Evolutionary conservation across 306 rosid species (phyloP).

Genomic region (Rubus parviflorus): DNA sequence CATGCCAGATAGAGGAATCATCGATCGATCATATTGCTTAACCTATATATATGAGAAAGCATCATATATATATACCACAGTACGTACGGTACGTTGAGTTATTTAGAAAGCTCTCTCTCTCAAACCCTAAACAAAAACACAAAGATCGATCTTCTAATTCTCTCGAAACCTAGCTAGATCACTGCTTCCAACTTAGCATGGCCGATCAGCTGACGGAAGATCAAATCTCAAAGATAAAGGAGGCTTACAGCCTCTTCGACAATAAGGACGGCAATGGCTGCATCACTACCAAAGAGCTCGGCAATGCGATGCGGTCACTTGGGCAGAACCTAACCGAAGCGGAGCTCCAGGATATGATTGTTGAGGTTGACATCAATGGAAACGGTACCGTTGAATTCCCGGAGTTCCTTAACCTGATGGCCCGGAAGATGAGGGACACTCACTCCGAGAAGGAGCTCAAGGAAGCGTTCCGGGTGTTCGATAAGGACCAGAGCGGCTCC

Average conservation of each 20-base stretch:
- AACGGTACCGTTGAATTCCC: neutral
- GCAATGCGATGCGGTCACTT: neutral
- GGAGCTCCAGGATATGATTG: neutral
- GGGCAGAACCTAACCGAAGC: neutral
- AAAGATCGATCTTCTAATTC: neutral
- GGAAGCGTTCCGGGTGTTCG: conserved; percentile 1
- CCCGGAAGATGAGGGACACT: neutral
- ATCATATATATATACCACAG: no score
- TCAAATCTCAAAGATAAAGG: neutral
- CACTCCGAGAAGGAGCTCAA: neutral
- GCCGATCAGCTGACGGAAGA: neutral
- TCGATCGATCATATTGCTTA: no score
- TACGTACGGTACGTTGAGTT: no score
- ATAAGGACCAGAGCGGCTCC: neutral
- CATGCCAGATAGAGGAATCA: neutral
- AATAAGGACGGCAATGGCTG: neutral
- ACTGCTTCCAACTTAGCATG: neutral
- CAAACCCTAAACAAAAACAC: neutral
- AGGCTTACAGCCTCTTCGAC: neutral
- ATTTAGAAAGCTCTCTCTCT: neutral
- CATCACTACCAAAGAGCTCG: conserved; percentile 6
- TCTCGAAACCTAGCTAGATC: neutral
- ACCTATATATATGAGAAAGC: no score
- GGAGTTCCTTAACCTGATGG: neutral
- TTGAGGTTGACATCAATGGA: neutral